phyloP scores from a whole-genome alignment of 129 eudicot genomes.

The Daucus carota region DNA sequence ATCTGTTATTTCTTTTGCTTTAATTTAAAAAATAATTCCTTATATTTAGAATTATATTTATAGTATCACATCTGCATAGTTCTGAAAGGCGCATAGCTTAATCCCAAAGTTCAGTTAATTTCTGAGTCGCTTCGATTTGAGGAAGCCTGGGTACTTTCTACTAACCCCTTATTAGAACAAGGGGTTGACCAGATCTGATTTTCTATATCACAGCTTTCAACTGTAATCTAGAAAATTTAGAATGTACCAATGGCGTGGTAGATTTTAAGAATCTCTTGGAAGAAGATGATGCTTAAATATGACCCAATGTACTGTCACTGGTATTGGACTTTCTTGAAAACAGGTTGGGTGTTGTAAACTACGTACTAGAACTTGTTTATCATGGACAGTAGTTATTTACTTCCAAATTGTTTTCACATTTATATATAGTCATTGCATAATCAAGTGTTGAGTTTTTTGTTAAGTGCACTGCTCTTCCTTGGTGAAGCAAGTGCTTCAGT shows the following conservation, averaged over 20 bases:
- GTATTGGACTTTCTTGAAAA: neutral
- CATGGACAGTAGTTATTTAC: neutral
- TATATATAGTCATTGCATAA: neutral
- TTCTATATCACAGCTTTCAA: neutral
- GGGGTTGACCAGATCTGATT: constrained; percentile 1
- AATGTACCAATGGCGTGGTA: neutral
- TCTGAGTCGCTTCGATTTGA: neutral
- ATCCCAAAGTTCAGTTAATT: neutral
- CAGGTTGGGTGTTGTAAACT: neutral
- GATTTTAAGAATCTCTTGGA: neutral
- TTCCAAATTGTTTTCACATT: neutral
- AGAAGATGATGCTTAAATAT: neutral
- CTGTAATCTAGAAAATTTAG: neutral
- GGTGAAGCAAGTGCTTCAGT: no score
- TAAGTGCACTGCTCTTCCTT: no score
- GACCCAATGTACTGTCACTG: neutral
- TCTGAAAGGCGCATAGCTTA: neutral
- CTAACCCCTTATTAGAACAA: neutral
- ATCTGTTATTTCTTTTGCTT: neutral
- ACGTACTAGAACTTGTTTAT: neutral
- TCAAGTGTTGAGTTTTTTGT: no score
- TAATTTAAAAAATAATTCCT: neutral
- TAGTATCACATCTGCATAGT: neutral
- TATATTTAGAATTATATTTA: no score
- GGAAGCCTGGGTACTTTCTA: neutral